These are phyloP conservation scores for Trichosanthes cucumerina DNA, from an alignment of 306 rosid genomes.

Conservation along the genomic window DNA sequence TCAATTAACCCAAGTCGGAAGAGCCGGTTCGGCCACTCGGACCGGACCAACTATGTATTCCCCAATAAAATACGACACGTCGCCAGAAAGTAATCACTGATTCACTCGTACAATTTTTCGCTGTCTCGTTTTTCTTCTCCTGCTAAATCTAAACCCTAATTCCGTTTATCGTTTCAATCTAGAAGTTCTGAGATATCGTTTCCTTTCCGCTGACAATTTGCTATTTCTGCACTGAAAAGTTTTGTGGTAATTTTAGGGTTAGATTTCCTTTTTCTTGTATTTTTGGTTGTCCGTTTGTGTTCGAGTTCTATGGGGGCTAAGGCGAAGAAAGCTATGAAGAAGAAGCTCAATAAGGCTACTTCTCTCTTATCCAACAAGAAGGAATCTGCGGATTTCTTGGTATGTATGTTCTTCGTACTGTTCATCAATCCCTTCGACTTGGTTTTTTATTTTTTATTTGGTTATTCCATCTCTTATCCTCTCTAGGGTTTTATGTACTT, in stretches of 20 bases:
- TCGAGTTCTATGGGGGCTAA: slow-evolving; percentile 41
- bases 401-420: slow-evolving; percentile 6
- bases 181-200: background rate
- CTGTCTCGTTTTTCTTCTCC: background rate
- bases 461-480: background rate
- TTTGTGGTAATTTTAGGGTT: background rate
- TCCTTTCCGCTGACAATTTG: background rate
- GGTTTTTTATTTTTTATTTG: background rate
- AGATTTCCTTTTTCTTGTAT: background rate
- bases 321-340: slow-evolving; percentile 76
- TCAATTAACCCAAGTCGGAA: too few species aligned
- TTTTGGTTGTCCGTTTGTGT: background rate
- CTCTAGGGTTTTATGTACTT: background rate
- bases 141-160: background rate
- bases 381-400: slow-evolving; percentile 62
- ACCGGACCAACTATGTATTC: too few species aligned
- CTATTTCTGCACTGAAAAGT: background rate
- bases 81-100: background rate
- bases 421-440: background rate
- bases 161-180: background rate
- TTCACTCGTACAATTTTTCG: background rate
- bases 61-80: background rate
- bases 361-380: slow-evolving; percentile 15
- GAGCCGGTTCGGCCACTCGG: too few species aligned
- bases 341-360: slow-evolving; percentile 38